phyloP scores from a whole-genome alignment of 2,329 filamentous ascomycete genomes.

The Pseudohalonectria lignicola region DNA sequence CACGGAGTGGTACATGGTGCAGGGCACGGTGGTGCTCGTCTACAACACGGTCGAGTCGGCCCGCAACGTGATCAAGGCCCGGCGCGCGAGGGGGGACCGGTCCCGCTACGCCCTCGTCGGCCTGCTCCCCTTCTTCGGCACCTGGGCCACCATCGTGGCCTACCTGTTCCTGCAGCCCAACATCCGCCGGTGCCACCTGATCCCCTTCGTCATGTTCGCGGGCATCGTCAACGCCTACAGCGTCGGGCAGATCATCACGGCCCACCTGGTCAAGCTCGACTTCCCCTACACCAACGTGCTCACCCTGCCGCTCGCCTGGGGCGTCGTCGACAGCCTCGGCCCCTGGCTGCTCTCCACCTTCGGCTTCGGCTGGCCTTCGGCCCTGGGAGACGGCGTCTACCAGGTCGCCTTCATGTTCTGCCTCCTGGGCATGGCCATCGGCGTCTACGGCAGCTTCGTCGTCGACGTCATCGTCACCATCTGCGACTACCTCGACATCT shows the following conservation, averaged over 20 bases:
- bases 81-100: conserved; percentile 57
- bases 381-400: conserved; percentile 66
- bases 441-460: conserved; percentile 95
- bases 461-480: conserved; percentile 96
- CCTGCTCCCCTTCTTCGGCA: conserved; percentile 66
- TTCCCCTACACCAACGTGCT: conserved; percentile 92
- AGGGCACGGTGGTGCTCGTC: conserved; percentile 70
- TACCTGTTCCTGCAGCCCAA: conserved; percentile 80
- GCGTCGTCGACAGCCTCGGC: conserved; percentile 70
- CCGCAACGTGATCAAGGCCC: conserved; percentile 73
- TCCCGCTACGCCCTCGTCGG: conserved; percentile 69
- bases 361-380: conserved; percentile 58
- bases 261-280: conserved; percentile 74
- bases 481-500: conserved; percentile 96
- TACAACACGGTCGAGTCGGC: conserved; percentile 77
- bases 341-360: conserved; percentile 38
- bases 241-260: conserved; percentile 91
- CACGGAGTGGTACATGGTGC: conserved; percentile 86
- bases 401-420: conserved; percentile 76
- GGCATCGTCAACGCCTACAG: conserved; percentile 90
- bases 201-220: conserved; percentile 83
- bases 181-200: conserved; percentile 71
- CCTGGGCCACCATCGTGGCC: conserved; percentile 64
- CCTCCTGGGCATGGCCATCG: conserved; percentile 73
- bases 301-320: conserved; percentile 64